Base-by-base conservation (phyloP, 257 asterid species). In the Galeopsis tetrahit region DNA sequence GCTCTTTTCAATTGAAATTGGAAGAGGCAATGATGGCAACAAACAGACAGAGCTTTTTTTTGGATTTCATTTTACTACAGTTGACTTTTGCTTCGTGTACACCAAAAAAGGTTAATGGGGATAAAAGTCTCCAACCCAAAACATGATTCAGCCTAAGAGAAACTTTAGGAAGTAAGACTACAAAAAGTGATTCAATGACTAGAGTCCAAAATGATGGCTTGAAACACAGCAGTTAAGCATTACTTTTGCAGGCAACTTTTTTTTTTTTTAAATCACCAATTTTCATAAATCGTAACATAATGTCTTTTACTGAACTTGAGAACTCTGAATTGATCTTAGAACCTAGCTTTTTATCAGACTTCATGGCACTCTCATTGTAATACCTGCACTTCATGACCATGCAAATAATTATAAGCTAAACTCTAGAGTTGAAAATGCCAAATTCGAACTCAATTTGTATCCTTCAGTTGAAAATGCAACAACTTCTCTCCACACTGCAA, bases 381-480 rank as follows among this genome's bases (percentile, higher is more conserved):
- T 11, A 31, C 58, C 63, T 44, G 7, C 43, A 39, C 68, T 38
- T 15, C 34, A 17, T 63, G 52, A 38, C 15, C 52, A 9, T 49
- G 15, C 33, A 10, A 48, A 48, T 46, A 48, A 21, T 13, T 6
- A 4, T 14, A 35, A 49, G 35, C 17, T 34, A 68, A 57, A 68
- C 32, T 14, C 49, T 13, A 7, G 32, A 11, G 31, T 28, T 17
- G 33, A 60, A 55, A 39, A 56, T 58, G 66, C 68, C 60, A 46
- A 33, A 43, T 34, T 44, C 2, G 8, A 14, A 35, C 76, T 53
- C 46, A 70, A 7, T 42, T 33, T 6, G 31, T 14, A 68, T 58
- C 51, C 51, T 49, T 36, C 71, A n/a, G 14, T 7, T 66, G 71
- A 67, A 49, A 68, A 68, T 68, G 13, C n/a, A 46, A 44, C 15